These are phyloP conservation scores for Paramecium caudatum DNA, from an alignment of 73 alveolate genomes.

Conservation along the genomic window DNA sequence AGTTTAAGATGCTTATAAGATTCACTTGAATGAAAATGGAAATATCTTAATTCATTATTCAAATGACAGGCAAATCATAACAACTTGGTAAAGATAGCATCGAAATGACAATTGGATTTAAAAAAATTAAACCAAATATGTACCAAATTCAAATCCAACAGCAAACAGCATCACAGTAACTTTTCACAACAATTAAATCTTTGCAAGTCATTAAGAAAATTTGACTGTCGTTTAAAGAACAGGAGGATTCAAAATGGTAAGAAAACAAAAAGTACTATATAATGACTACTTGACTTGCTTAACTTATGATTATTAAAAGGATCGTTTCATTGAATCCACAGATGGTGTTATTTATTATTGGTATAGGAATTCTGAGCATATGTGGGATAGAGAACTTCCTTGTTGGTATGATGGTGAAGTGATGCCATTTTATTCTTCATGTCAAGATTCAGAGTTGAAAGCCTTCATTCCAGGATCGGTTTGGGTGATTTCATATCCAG, in stretches of 20 bases:
- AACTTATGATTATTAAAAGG: background rate
- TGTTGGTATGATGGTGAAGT: background rate
- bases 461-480: slow-evolving; percentile 9
- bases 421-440: background rate
- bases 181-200: background rate
- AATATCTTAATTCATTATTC: background rate
- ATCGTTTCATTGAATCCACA: background rate
- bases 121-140: too few relatives aligned
- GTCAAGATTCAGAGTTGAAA: background rate
- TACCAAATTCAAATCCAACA: too few relatives aligned
- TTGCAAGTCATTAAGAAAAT: background rate
- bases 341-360: background rate
- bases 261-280: background rate
- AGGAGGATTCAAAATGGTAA: background rate
- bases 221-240: background rate
- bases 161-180: too few relatives aligned
- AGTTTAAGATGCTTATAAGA: background rate
- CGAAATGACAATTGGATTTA: background rate
- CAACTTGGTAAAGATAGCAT: background rate
- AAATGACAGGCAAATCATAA: background rate
- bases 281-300: background rate
- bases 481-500: slow-evolving; percentile 41
- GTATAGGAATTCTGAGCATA: background rate
- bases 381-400: background rate
- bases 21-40: slow-evolving; percentile 18